A percentile compares a stretch with the other conserved stretches of the same genome.
phyloP scores from a whole-genome alignment of 139 green algal species.

The Chlamydomonas eustigma region DNA sequence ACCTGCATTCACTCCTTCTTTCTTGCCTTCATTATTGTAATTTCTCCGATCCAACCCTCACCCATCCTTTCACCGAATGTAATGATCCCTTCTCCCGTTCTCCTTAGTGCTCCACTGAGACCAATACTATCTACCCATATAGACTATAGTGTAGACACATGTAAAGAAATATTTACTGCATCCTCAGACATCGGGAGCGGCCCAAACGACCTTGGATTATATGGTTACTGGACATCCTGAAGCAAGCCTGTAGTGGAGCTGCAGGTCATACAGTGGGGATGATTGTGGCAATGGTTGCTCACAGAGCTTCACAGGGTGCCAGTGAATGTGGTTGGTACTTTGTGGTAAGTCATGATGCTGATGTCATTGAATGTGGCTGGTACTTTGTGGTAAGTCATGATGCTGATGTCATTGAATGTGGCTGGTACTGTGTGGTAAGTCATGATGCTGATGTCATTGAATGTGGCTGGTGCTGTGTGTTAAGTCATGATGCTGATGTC shows the following conservation, averaged over 20 bases:
- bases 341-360: not conserved
- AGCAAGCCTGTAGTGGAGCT: slow-evolving; percentile 25
- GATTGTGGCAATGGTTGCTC: slow-evolving; percentile 23
- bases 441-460: no score
- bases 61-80: not conserved
- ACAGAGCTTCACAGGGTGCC: slow-evolving; percentile 4
- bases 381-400: not conserved
- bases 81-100: not conserved
- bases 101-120: not conserved
- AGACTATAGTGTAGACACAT: no score
- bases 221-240: slow-evolving; percentile 27
- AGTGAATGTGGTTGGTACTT: slow-evolving; percentile 19
- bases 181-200: slow-evolving; percentile 22
- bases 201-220: slow-evolving; percentile 28
- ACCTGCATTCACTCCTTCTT: no score
- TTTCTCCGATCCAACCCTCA: no score
- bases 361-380: no score
- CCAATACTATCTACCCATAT: no score
- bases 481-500: not conserved
- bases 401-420: no score
- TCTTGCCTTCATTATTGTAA: no score
- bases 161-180: no score
- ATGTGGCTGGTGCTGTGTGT: not conserved
- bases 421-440: no score
- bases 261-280: slow-evolving; percentile 26